These are phyloP conservation scores for Cladosporium phlei DNA, from an alignment of 2,329 filamentous ascomycete species.

Conservation along the genomic window DNA sequence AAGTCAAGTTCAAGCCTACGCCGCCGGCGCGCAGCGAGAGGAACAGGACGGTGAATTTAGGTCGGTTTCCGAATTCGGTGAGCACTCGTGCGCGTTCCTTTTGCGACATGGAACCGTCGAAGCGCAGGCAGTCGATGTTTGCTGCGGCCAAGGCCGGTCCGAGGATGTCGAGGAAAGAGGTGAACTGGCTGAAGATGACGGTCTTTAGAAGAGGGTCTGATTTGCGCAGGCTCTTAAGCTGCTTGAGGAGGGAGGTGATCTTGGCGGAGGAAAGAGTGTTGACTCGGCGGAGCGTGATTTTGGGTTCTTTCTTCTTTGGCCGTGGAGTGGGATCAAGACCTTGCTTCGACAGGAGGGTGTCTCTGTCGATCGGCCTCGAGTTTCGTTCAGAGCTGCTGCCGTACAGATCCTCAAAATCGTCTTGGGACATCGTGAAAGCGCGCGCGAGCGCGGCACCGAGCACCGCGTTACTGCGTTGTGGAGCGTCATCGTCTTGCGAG, in stretches of 20 bases:
- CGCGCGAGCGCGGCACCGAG: conserved; percentile 20
- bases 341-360: conserved; percentile 26
- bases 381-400: too few relatives aligned
- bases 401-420: conserved; percentile 36
- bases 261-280: conserved; percentile 77
- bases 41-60: conserved; percentile 67
- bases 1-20: conserved; percentile 87
- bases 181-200: conserved; percentile 96
- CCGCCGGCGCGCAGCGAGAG: conserved; percentile 85
- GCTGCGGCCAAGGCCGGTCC: conserved; percentile 69
- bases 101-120: conserved; percentile 87
- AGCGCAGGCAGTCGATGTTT: conserved; percentile 74
- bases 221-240: conserved; percentile 65
- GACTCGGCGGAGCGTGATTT: conserved; percentile 57
- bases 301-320: conserved; percentile 4
- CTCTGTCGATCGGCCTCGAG: too few relatives aligned
- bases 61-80: conserved; percentile 56
- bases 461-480: too few relatives aligned
- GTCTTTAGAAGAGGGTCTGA: conserved; percentile 66
- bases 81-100: conserved; percentile 77
- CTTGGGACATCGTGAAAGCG: conserved; percentile 16
- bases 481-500: conserved; percentile 11
- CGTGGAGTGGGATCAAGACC: too few relatives aligned
- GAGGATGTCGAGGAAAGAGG: conserved; percentile 88
- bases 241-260: conserved; percentile 70